Percentiles rank a stretch among this genome's conserved stretches.
phyloP scores from a whole-genome alignment of 768 basidiomycete genomes.

The Neoboletus brunneissimus region DNA sequence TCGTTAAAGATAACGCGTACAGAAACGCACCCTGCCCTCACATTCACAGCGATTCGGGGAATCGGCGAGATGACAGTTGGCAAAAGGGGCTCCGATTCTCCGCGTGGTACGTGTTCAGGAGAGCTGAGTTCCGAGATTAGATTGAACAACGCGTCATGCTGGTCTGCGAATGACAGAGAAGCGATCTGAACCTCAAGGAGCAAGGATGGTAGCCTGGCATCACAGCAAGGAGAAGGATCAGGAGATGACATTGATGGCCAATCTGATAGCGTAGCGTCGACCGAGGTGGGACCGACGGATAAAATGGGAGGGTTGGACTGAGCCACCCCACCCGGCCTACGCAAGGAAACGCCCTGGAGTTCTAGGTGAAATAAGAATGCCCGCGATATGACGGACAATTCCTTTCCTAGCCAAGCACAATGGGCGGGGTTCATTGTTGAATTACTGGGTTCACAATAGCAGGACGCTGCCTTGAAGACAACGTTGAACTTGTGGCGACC shows the following conservation, averaged over 20 bases:
- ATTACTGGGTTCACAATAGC: conserved; percentile 49
- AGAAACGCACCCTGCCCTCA: conserved; percentile 49
- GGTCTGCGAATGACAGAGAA: conserved; percentile 50
- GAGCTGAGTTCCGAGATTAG: conserved; percentile 28
- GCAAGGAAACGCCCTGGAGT: conserved; percentile 43
- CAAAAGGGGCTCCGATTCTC: conserved; percentile 15
- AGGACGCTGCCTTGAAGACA: conserved; percentile 39
- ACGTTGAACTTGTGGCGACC: conserved; percentile 40
- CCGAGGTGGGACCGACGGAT: conserved; percentile 33
- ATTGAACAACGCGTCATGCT: conserved; percentile 48
- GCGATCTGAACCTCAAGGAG: conserved; percentile 45
- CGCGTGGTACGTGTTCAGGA: conserved; percentile 10
- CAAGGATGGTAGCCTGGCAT: conserved; percentile 57
- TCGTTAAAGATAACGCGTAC: conserved; percentile 50
- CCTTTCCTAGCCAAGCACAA: conserved; percentile 52
- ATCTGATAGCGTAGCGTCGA: conserved; percentile 45
- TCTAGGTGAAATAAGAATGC: conserved; percentile 47
- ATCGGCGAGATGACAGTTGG: conserved; percentile 37
- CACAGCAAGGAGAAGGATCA: conserved; percentile 32
- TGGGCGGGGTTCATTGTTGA: conserved; percentile 45
- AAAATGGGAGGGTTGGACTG: conserved; percentile 25
- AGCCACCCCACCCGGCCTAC: conserved; percentile 39
- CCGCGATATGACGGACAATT: conserved; percentile 36
- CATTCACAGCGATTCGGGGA: conserved; percentile 49
- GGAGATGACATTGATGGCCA: conserved; percentile 58